Evolutionary conservation across 179 eudicot genomes (phyloP).

Genomic region (Nepenthes alata): DNA sequence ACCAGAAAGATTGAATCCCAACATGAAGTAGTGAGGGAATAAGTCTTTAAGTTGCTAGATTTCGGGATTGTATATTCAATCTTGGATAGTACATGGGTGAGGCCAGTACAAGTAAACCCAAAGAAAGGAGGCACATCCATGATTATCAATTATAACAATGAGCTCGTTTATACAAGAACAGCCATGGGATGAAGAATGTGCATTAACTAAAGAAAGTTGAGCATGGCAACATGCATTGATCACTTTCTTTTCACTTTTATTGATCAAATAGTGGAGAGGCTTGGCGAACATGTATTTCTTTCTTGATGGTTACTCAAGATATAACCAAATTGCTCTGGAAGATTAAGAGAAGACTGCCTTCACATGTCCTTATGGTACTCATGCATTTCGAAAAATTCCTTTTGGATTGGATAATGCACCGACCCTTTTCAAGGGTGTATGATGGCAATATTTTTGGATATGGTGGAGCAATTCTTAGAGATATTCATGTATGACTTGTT

Average conservation of each 20-base stretch:
- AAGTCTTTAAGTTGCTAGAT: background rate
- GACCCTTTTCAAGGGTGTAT: background rate
- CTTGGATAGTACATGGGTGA: slow-evolving; percentile 1
- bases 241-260: background rate
- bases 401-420: background rate
- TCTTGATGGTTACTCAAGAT: background rate
- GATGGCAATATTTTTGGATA: background rate
- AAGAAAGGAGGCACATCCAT: background rate
- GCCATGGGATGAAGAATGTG: background rate
- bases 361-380: background rate
- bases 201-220: slow-evolving; percentile 1
- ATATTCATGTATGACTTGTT: slow-evolving; percentile 4
- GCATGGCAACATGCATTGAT: background rate
- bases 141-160: background rate
- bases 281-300: background rate
- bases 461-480: background rate
- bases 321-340: background rate
- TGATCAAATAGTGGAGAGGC: background rate
- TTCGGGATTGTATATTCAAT: background rate
- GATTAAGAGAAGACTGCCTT: background rate
- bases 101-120: background rate
- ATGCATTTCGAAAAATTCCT: background rate
- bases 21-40: background rate
- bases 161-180: background rate
- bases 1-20: background rate